Conservation (phyloP, 306 rosid genomes). For the Sphenostylis stenocarpa region DNA sequence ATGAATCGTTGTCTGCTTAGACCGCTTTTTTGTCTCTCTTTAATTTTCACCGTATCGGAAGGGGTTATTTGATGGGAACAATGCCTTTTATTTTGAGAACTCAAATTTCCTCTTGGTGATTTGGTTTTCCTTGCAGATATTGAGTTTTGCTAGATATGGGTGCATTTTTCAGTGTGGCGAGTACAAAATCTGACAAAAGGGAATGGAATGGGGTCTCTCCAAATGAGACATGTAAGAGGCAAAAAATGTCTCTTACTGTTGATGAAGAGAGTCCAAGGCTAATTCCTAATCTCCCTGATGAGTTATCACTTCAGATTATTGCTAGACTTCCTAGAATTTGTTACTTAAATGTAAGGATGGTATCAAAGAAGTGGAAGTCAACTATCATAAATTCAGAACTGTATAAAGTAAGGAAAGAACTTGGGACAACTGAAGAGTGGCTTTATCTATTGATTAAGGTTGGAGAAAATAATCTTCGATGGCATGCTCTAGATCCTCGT, state of each 20-base stretch:
- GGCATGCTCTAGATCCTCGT: constrained; percentile 84
- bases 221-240: constrained; percentile 69
- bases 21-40: background rate
- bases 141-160: constrained; percentile 66
- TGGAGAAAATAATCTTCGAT: constrained; percentile 62
- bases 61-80: constrained; percentile 15
- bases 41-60: constrained; percentile 6
- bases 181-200: constrained; percentile 34
- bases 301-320: constrained; percentile 82
- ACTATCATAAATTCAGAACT: constrained; percentile 60
- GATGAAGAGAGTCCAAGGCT: constrained; percentile 69
- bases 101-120: constrained; percentile 16
- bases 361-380: constrained; percentile 78
- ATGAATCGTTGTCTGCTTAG: background rate
- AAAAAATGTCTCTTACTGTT: constrained; percentile 52
- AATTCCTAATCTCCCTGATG: constrained; percentile 89
- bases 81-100: background rate
- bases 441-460: constrained; percentile 73
- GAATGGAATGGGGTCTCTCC: constrained; percentile 44
- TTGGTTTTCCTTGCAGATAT: constrained; percentile 29
- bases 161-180: constrained; percentile 56
- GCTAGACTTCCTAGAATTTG: constrained; percentile 85
- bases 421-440: constrained; percentile 90
- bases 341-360: constrained; percentile 60
- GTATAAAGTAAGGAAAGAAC: constrained; percentile 71